A percentile compares a stretch with the other conserved stretches of the same genome.
These are phyloP conservation scores for Davidsoniella neocaledoniae DNA, from an alignment of 2,329 filamentous ascomycete species.

Conservation along the genomic window DNA sequence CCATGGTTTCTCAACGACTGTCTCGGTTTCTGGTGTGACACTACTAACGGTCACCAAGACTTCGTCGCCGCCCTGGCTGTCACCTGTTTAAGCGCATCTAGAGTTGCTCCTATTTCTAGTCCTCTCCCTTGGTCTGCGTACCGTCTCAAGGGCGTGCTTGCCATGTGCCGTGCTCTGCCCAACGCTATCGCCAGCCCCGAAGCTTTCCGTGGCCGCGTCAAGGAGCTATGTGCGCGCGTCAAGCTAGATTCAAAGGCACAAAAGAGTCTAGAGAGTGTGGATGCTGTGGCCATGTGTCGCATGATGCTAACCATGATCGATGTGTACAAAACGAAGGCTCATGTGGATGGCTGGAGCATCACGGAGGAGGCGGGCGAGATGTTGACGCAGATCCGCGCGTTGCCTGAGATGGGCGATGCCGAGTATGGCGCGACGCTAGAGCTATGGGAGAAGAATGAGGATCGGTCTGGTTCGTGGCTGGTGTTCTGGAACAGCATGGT, in stretches of 20 bases:
- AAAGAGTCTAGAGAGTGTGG: slow-evolving; percentile 25
- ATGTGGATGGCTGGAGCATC: slow-evolving; percentile 30
- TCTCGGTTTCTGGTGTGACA: slow-evolving; percentile 10
- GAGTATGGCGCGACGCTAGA: slow-evolving; percentile 11
- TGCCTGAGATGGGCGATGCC: slow-evolving; percentile 4
- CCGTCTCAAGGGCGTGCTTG: slow-evolving; percentile 33
- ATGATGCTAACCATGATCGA: slow-evolving; percentile 33
- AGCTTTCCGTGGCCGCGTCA: slow-evolving; percentile 1
- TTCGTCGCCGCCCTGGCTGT: slow-evolving; percentile 25
- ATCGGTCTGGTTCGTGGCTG: slow-evolving; percentile 22
- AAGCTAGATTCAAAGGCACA: slow-evolving; percentile 16
- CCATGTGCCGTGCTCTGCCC: slow-evolving; percentile 34
- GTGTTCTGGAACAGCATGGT: slow-evolving; percentile 34
- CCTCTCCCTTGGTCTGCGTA: slow-evolving; percentile 32
- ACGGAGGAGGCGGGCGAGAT: slow-evolving; percentile 27
- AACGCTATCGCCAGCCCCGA: slow-evolving; percentile 28
- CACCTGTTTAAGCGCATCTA: slow-evolving; percentile 29
- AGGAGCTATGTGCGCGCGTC: slow-evolving; percentile 5
- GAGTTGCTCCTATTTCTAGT: slow-evolving; percentile 33
- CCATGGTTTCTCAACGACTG: slow-evolving; percentile 13
- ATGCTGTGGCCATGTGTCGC: slow-evolving; percentile 37
- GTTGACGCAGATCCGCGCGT: slow-evolving; percentile 29
- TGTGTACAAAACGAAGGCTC: slow-evolving; percentile 24
- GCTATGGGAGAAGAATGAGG: slow-evolving; percentile 19
- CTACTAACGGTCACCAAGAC: slow-evolving; percentile 7